A percentile compares a stretch with the other conserved stretches of the same genome.
phyloP scores from a whole-genome alignment of 208 protist genomes.

The Leishmania tropica region DNA sequence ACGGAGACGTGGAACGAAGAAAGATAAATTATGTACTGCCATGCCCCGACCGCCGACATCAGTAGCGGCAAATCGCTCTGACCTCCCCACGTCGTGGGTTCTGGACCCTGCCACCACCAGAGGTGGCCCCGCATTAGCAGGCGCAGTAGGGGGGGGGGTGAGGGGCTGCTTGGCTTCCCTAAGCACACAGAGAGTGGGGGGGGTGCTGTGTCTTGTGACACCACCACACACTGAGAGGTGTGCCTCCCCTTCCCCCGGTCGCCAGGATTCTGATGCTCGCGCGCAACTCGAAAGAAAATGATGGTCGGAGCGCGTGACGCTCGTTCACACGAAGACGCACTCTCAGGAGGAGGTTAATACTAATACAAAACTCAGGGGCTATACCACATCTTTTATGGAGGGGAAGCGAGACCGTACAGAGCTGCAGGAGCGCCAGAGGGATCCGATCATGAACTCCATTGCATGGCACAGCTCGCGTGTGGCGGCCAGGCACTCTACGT shows the following conservation, averaged over 20 bases:
- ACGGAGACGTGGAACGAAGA: too few species aligned
- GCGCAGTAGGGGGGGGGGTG: too few species aligned
- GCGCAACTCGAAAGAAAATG: too few species aligned
- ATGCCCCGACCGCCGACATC: neutral
- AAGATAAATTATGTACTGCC: too few species aligned
- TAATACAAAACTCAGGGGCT: slow-evolving; percentile 5
- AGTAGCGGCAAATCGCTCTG: neutral
- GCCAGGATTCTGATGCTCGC: neutral
- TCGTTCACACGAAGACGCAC: neutral
- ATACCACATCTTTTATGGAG: slow-evolving; percentile 57
- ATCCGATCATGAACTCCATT: slow-evolving; percentile 76
- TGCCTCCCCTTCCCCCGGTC: neutral
- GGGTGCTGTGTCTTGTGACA: neutral
- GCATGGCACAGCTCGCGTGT: slow-evolving; percentile 81
- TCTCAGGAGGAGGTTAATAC: neutral
- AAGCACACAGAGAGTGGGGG: neutral
- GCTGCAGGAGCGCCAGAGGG: slow-evolving; percentile 74
- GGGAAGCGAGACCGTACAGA: slow-evolving; percentile 57
- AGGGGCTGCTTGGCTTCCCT: neutral
- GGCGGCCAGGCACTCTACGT: slow-evolving; percentile 68
- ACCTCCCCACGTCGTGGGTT: neutral
- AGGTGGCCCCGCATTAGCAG: neutral
- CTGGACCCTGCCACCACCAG: neutral
- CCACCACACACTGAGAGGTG: neutral
- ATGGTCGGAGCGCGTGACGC: neutral